Conservation (phyloP, 2,329 filamentous ascomycete genomes). For the Pyrenophora teres region DNA sequence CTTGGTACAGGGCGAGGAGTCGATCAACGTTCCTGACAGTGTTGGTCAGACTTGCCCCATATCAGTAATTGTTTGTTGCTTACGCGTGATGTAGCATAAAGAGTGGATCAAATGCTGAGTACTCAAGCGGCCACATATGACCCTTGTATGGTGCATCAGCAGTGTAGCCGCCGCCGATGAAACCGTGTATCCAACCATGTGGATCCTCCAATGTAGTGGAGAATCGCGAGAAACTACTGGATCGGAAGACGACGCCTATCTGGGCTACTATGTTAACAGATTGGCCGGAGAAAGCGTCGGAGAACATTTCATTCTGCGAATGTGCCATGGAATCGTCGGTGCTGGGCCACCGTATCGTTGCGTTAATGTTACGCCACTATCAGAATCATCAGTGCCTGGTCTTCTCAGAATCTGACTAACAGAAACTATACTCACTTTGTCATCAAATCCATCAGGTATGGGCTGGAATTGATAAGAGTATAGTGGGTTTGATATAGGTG, state of each 20-base stretch:
- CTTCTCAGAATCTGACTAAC: too few species aligned
- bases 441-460: conserved; percentile 29
- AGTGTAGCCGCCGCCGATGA: conserved; percentile 52
- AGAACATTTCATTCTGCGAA: conserved; percentile 23
- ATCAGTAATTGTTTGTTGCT: conserved; percentile 9
- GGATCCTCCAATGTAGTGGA: conserved; percentile 35
- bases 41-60: background rate
- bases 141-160: conserved; percentile 48
- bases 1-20: conserved; percentile 75
- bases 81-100: conserved; percentile 49
- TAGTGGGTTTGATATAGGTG: conserved; percentile 36
- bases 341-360: conserved; percentile 41
- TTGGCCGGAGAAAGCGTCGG: conserved; percentile 16
- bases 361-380: conserved; percentile 32
- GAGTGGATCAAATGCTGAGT: conserved; percentile 78
- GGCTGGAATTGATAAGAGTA: conserved; percentile 37
- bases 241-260: conserved; percentile 10
- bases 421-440: conserved; percentile 17
- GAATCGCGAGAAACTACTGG: conserved; percentile 36
- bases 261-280: conserved; percentile 46
- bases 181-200: conserved; percentile 37
- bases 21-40: conserved; percentile 42
- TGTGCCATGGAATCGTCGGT: conserved; percentile 20
- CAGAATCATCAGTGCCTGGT: background rate
- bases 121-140: conserved; percentile 72